phyloP scores from a whole-genome alignment of 139 green algal genomes.

The Desmodesmus armatus region DNA sequence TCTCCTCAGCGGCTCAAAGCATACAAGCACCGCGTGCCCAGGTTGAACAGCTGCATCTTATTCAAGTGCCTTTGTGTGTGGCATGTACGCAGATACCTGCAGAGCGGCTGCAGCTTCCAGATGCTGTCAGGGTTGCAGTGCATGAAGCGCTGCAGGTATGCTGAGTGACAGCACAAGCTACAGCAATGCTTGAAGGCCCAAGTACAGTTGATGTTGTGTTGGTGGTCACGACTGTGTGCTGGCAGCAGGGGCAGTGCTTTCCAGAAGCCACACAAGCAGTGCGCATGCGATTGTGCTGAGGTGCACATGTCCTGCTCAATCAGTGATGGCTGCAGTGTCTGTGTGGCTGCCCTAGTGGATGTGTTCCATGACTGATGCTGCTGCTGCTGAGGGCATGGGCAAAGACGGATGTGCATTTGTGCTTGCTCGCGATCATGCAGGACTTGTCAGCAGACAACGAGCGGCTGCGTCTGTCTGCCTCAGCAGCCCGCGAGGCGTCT shows the following conservation, averaged over 20 bases:
- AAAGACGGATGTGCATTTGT: background rate
- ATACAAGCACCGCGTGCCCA: too few relatives aligned
- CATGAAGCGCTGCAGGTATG: background rate
- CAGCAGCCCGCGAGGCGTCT: slow-evolving; percentile 14
- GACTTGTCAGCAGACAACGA: slow-evolving; percentile 29
- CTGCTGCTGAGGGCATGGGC: background rate
- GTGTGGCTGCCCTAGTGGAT: too few relatives aligned
- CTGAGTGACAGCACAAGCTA: background rate
- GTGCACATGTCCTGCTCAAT: background rate
- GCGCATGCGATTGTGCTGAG: background rate
- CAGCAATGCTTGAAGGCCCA: background rate
- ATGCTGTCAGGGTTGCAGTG: slow-evolving; percentile 17
- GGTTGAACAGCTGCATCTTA: too few relatives aligned
- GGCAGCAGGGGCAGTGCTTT: background rate
- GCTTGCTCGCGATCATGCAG: background rate
- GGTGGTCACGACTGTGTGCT: background rate
- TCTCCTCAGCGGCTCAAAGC: too few relatives aligned
- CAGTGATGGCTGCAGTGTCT: background rate
- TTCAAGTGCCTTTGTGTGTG: background rate
- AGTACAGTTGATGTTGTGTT: too few relatives aligned
- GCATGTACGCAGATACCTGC: background rate
- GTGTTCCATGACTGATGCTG: too few relatives aligned
- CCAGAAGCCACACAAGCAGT: background rate
- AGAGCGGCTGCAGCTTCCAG: slow-evolving; percentile 10
- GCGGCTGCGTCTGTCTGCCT: slow-evolving; percentile 23